Base-by-base conservation (phyloP, 257 asterid genomes). In the Cordia subcordata region DNA sequence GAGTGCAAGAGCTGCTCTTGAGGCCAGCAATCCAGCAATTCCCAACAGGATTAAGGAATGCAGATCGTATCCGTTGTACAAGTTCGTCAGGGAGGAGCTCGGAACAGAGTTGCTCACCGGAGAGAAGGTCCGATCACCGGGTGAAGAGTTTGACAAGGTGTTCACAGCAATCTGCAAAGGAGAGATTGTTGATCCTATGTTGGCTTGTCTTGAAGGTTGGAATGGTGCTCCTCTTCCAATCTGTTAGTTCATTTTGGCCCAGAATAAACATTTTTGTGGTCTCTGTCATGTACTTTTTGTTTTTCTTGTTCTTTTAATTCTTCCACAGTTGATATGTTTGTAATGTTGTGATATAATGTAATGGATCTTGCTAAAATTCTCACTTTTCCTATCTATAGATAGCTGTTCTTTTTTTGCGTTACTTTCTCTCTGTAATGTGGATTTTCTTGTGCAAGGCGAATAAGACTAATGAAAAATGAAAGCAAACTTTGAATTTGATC, bases 151-250 rank as follows among this genome's bases (percentile, higher is more conserved):
- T 64, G 75, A 70, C 51, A 64, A 63, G 60, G 75, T 70, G 42
- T 70, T 63, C 45, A 57, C 58, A 35, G 75, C 75, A 17, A 57
- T 70, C 53, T 57, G 64, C 56, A 69, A 51, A 49, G 75, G 75
- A 27, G 62, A 58, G 23, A 37, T 70, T 49, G 57, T 70, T 17
- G 75, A 70, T 58, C 70, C 75, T 18, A 23, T 70, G 62, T 65
- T 70, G 68, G 60, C 65, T 27, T 69, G 75, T 56, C 57, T 69
- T 55, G 65, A 57, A 58, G 61, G 37, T 23, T 69, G 75, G 75
- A 63, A 69, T 69, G 75, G 75, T 57, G 57, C 75, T 51, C 75
- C 75, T 52, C 61, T 63, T 45, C 70, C 70, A 33, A 47, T 69
- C 33, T 40, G 66, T 16, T 69, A 69, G 33, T 40, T 13, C 33